These are phyloP conservation scores for Pugionium cornutum DNA, from an alignment of 345 rosid species.

Conservation along the genomic window DNA sequence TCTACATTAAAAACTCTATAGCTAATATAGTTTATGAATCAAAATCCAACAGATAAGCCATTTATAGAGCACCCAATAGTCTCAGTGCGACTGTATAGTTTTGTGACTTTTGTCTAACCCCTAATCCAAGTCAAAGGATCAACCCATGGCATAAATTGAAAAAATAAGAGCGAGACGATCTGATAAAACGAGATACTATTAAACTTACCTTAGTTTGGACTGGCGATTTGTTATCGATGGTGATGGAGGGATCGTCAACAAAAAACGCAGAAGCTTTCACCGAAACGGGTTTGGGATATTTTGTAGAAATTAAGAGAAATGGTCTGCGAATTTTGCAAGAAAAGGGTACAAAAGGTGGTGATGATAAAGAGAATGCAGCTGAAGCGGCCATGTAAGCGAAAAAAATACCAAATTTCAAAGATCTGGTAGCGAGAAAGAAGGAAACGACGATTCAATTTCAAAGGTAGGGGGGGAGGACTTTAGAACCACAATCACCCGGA, in stretches of 20 bases:
- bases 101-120: not conserved
- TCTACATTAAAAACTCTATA: not conserved
- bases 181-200: not conserved
- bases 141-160: not conserved
- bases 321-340: conserved; percentile 43
- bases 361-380: conserved; percentile 46
- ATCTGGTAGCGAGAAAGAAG: conserved; percentile 28
- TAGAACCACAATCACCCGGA: conserved; percentile 36
- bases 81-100: not conserved
- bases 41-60: not conserved
- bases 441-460: conserved; percentile 20
- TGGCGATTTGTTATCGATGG: conserved; percentile 44
- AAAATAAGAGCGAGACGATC: conserved; percentile 15
- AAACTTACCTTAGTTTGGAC: conserved; percentile 54
- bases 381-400: conserved; percentile 45
- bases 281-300: conserved; percentile 48
- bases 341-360: conserved; percentile 43
- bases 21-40: not conserved
- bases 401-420: conserved; percentile 20
- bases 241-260: conserved; percentile 43
- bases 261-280: conserved; percentile 65
- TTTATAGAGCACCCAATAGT: not conserved
- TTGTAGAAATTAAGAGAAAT: conserved; percentile 30
- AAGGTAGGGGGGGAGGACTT: conserved; percentile 27
- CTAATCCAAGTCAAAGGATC: conserved; percentile 16